Conservation (phyloP, 768 basidiomycete species). For the Suillus placidus region DNA sequence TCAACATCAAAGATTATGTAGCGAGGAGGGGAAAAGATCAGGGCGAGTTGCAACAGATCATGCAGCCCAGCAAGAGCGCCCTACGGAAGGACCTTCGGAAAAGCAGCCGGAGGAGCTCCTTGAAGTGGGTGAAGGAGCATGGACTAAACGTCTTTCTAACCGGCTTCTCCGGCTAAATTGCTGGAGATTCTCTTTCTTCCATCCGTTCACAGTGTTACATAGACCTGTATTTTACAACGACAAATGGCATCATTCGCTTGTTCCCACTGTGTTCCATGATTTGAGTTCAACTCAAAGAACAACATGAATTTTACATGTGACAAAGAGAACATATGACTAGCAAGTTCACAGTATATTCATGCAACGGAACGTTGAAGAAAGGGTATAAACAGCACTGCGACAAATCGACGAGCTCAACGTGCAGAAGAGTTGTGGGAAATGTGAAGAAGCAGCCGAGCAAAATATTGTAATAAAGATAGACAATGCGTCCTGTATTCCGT, state of each 20-base stretch:
- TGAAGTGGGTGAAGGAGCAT: slow-evolving; percentile 63
- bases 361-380: not conserved
- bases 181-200: not conserved
- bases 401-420: not conserved
- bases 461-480: slow-evolving; percentile 6
- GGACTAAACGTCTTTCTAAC: slow-evolving; percentile 69
- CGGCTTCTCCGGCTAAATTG: slow-evolving; percentile 42
- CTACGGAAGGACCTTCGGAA: slow-evolving; percentile 62
- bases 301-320: slow-evolving; percentile 1
- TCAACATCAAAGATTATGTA: slow-evolving; percentile 77
- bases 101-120: slow-evolving; percentile 48
- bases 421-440: not conserved
- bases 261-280: not conserved
- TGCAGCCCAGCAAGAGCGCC: slow-evolving; percentile 64
- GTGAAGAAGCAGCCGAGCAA: not conserved
- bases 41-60: slow-evolving; percentile 56
- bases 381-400: slow-evolving; percentile 4
- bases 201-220: not conserved
- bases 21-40: slow-evolving; percentile 65
- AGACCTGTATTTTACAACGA: not conserved
- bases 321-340: not conserved
- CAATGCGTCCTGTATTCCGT: not conserved
- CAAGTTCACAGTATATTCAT: not conserved
- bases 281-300: not conserved
- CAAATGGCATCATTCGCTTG: not conserved